These are phyloP conservation scores for Debaryomycetaceae sp. DNA, from an alignment of 1,139 yeast species.

Conservation along the genomic window DNA sequence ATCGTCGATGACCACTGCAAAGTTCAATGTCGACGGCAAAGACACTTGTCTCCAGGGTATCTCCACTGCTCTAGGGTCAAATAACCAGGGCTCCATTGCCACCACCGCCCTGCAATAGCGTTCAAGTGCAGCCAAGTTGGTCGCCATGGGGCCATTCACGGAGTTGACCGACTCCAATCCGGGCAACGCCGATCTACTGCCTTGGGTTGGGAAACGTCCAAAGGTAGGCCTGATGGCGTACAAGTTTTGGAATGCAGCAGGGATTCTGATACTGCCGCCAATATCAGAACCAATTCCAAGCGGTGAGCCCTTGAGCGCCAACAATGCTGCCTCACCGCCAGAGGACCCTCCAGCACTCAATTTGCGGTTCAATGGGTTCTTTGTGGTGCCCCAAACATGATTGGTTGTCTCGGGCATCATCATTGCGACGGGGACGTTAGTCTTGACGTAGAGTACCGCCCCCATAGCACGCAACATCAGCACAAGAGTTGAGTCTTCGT, in stretches of 20 bases:
- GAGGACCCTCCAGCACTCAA: constrained; percentile 55
- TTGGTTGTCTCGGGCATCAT: constrained; percentile 47
- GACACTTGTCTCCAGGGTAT: constrained; percentile 12
- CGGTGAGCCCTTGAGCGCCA: constrained; percentile 44
- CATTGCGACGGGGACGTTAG: constrained; percentile 57
- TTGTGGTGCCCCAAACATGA: constrained; percentile 44
- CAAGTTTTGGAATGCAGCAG: constrained; percentile 15
- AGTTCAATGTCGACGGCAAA: constrained; percentile 2
- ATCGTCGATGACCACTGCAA: constrained; percentile 14
- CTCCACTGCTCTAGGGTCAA: constrained; percentile 16
- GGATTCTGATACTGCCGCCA: constrained; percentile 19
- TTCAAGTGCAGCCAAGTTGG: constrained; percentile 25
- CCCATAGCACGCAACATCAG: constrained; percentile 41
- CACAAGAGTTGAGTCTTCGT: constrained; percentile 38
- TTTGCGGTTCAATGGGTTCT: constrained; percentile 40
- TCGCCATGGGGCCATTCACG: constrained; percentile 30
- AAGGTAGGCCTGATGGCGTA: constrained; percentile 15
- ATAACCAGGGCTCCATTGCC: constrained; percentile 15
- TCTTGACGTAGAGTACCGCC: constrained; percentile 53
- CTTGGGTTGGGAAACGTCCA: constrained; percentile 12
- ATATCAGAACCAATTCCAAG: constrained; percentile 34
- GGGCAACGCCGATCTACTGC: constrained; percentile 12
- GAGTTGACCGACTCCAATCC: constrained; percentile 18
- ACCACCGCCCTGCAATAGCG: constrained; percentile 15
- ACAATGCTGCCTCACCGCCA: constrained; percentile 61